These are phyloP conservation scores for Ramaria sp. DNA, from an alignment of 768 basidiomycete genomes.

Conservation along the genomic window DNA sequence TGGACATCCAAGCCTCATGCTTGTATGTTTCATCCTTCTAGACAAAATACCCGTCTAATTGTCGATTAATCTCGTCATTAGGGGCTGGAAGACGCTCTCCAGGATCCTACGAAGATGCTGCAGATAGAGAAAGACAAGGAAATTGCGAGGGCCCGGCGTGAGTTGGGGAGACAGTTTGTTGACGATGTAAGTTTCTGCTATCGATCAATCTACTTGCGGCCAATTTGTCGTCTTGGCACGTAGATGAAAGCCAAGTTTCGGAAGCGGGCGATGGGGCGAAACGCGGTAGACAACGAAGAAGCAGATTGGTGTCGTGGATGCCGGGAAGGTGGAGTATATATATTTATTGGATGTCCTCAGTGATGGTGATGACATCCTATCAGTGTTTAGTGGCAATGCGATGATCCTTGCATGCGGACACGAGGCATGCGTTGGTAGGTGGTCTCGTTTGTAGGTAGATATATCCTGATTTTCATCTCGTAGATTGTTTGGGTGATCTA, in stretches of 20 bases:
- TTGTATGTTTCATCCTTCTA: conserved; percentile 29
- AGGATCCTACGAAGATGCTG: conserved; percentile 6
- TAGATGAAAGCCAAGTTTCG: conserved; percentile 5
- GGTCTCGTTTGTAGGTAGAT: not conserved
- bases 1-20: conserved; percentile 60
- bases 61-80: not conserved
- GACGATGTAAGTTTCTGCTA: not conserved
- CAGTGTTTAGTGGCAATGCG: conserved; percentile 41
- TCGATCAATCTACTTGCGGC: not conserved
- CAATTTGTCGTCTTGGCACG: not conserved
- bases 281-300: not conserved
- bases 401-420: conserved; percentile 46
- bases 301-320: conserved; percentile 45
- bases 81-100: conserved; percentile 1
- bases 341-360: not conserved
- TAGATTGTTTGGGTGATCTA: conserved; percentile 7
- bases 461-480: not conserved
- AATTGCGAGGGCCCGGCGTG: not conserved
- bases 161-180: conserved; percentile 4
- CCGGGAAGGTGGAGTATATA: conserved; percentile 37
- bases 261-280: conserved; percentile 3
- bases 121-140: conserved; percentile 5
- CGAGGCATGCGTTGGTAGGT: conserved; percentile 46
- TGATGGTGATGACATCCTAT: not conserved
- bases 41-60: not conserved